Base-by-base conservation (phyloP, 495 filamentous ascomycete species). In the Tetracladium setigerum region DNA sequence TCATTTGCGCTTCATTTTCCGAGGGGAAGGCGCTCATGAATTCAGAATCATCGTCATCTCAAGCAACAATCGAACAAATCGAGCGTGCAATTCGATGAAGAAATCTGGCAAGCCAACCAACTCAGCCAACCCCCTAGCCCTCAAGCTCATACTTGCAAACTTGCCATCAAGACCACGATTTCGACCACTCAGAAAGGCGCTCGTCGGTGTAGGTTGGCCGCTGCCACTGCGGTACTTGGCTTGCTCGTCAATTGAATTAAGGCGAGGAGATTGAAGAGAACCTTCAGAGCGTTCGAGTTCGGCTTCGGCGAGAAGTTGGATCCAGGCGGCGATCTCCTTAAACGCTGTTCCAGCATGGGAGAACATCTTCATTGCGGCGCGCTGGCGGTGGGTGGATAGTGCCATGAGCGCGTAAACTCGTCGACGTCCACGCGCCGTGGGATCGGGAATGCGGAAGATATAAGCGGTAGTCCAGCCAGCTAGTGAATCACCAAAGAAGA, bases 381-480 rank as follows among this genome's bases (percentile, higher is more conserved):
- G 78, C 49, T 87, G 78, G 45, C 85, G 85, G 56, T 87, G 73
- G 35, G 76, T 78, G 52, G 67, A 73, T 45, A 95, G 78, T n/a
- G 86, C 87, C 39, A 95, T 70, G 36, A 96, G 74, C 35, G 90
- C 89, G 64, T 96, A 96, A 35, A 86, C 83, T 48, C 90, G 81
- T 54, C 84, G 79, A 50, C 86, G 81, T 36, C 90, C 90, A 31
- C 90, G 87, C 14, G 90, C 89, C 66, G 89, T 83, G 16, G 89
- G 76, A 61, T 96, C 90, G 14, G 83, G 81, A 9, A 95, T 83
- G 17, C 87, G 87, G 62, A 96, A 95, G 56, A 94, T 84, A 62
- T 87, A 95, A 47, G 90, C 90, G 10, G 91, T 91, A 2, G 90
- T 95, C 66, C 91, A 94, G 37, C 90, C 91, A 3, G 83, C 79